phyloP scores from a whole-genome alignment of 495 filamentous ascomycete genomes.

The Articulospora tetracladia region DNA sequence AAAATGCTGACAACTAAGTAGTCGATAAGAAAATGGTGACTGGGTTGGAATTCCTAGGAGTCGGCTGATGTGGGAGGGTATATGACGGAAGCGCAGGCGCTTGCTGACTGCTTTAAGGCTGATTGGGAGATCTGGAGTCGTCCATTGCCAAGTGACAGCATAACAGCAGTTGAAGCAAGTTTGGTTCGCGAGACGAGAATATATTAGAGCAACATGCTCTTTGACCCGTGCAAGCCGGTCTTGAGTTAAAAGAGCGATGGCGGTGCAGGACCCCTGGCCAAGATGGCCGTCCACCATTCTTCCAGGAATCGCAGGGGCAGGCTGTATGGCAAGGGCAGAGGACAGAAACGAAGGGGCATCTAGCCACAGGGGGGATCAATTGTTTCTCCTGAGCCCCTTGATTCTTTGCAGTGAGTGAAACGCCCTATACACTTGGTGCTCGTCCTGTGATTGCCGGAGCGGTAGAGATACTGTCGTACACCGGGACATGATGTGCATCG shows the following conservation, averaged over 20 bases:
- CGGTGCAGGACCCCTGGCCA: conserved; percentile 10
- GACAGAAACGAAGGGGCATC: not conserved
- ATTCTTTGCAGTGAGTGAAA: not conserved
- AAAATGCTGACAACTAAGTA: conserved; percentile 17
- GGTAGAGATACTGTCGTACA: conserved; percentile 18
- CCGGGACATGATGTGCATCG: conserved; percentile 27
- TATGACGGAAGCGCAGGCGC: conserved; percentile 20
- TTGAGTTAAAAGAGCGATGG: conserved; percentile 12
- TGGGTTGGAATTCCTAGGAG: conserved; percentile 16
- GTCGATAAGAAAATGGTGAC: conserved; percentile 5
- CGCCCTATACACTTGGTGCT: not conserved
- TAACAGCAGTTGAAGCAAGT: conserved; percentile 18
- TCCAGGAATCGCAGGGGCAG: conserved; percentile 8
- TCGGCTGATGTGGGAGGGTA: conserved; percentile 20
- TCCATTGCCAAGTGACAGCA: conserved; percentile 13
- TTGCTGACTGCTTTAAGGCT: conserved; percentile 27
- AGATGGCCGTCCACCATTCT: conserved; percentile 9
- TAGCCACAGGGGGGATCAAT: not conserved
- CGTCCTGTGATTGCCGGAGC: conserved; percentile 8
- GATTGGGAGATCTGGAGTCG: conserved; percentile 28
- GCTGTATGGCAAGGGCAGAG: not conserved
- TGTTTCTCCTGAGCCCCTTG: conserved; percentile 10
- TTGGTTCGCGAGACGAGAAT: conserved; percentile 2
- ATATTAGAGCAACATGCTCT: conserved; percentile 5
- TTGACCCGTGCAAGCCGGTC: conserved; percentile 19